Evolutionary conservation across 805 yeast species (phyloP).

Genomic region (Kluyveromyces lactis): DNA sequence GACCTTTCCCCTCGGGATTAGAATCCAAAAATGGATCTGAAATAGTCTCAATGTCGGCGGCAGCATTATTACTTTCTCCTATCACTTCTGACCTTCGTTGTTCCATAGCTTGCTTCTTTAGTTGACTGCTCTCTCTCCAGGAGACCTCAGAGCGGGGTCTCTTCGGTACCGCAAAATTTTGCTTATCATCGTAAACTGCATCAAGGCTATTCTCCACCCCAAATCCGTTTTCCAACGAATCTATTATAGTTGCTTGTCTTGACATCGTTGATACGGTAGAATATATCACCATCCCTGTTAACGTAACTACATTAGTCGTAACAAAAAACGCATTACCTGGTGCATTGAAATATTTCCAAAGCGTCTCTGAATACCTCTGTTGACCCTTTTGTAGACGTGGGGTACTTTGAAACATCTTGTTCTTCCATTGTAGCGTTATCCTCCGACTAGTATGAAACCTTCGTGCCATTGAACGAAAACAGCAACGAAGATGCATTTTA

Average conservation of each 20-base stretch:
- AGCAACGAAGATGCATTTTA: background rate
- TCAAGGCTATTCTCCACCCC: background rate
- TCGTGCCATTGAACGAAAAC: background rate
- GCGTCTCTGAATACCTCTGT: slow-evolving; percentile 7
- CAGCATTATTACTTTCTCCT: background rate
- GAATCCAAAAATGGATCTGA: background rate
- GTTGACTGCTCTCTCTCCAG: background rate
- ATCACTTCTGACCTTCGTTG: background rate
- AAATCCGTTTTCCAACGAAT: slow-evolving; percentile 3
- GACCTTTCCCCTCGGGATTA: background rate
- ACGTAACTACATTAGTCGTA: slow-evolving; percentile 29
- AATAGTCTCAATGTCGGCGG: background rate
- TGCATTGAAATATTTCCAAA: slow-evolving; percentile 34
- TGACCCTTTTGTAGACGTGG: background rate
- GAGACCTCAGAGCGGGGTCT: background rate
- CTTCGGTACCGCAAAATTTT: background rate
- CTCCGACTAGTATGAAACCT: background rate
- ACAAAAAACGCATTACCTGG: slow-evolving; percentile 33
- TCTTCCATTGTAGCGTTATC: background rate
- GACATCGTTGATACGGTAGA: slow-evolving; percentile 21
- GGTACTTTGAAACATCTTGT: background rate
- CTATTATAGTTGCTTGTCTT: slow-evolving; percentile 8
- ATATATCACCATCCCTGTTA: slow-evolving; percentile 29
- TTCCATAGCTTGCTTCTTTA: too few species aligned
- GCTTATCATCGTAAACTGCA: background rate